Conservation (phyloP, 257 asterid genomes). For the Cordia subcordata region DNA sequence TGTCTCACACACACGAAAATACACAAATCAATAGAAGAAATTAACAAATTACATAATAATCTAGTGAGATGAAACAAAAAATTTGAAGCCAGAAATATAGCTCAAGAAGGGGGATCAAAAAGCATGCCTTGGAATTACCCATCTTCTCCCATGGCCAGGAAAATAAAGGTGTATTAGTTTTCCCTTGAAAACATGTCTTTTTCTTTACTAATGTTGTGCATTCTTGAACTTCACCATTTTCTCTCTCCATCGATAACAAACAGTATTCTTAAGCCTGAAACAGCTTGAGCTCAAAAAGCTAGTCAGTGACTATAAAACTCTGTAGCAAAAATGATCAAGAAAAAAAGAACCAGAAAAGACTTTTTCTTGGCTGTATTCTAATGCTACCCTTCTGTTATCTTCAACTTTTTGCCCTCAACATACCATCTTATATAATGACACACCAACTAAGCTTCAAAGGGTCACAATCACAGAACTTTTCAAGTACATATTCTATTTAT, state of each 20-base stretch:
- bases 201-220: constrained; percentile 4
- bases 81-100: background rate
- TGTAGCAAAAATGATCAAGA: too few species aligned
- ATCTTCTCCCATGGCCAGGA: constrained; percentile 89
- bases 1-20: constrained; percentile 6
- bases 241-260: constrained; percentile 20
- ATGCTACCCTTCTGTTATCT: too few species aligned
- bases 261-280: background rate
- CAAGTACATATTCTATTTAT: too few species aligned
- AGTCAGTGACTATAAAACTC: background rate
- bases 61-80: too few species aligned
- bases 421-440: too few species aligned
- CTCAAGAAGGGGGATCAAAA: background rate
- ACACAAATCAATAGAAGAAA: constrained; percentile 3
- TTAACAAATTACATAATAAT: background rate
- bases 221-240: constrained; percentile 12
- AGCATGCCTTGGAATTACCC: constrained; percentile 59
- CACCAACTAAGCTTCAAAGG: too few species aligned
- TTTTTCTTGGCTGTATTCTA: too few species aligned
- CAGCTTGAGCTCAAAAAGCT: background rate
- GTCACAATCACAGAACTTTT: too few species aligned
- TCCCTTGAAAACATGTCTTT: constrained; percentile 19
- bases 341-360: too few species aligned
- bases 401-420: too few species aligned
- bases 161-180: constrained; percentile 51